Conservation (phyloP, 768 basidiomycete species). For the Termitomyces sp. region DNA sequence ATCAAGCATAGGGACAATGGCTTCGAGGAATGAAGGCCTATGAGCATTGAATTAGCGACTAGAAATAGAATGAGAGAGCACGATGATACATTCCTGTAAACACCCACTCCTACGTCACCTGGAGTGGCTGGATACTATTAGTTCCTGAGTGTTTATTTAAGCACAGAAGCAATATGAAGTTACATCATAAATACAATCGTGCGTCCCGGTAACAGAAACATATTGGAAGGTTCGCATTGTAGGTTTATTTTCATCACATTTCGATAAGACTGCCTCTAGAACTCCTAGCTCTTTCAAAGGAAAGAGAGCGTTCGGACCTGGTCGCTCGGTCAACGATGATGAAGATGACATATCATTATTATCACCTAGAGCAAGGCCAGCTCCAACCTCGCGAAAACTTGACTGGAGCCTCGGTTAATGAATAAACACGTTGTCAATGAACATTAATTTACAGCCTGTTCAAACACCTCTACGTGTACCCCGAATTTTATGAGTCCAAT, state of each 20-base stretch:
- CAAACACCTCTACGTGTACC: neutral
- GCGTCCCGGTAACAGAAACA: constrained; percentile 34
- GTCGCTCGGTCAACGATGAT: neutral
- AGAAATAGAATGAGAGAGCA: neutral
- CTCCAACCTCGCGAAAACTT: constrained; percentile 46
- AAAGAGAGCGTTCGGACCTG: constrained; percentile 46
- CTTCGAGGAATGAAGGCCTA: constrained; percentile 47
- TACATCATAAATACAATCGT: constrained; percentile 43
- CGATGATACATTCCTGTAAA: constrained; percentile 29
- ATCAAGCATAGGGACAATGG: constrained; percentile 38
- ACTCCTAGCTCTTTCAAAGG: constrained; percentile 40
- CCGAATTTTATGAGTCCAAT: neutral
- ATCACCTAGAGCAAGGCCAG: constrained; percentile 45
- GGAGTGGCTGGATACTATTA: constrained; percentile 25
- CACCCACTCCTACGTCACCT: constrained; percentile 34
- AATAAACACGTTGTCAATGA: neutral
- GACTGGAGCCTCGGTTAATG: constrained; percentile 22
- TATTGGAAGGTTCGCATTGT: constrained; percentile 30
- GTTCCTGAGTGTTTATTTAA: neutral
- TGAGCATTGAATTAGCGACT: neutral
- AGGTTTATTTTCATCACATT: constrained; percentile 28
- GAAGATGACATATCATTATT: neutral
- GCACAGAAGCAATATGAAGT: constrained; percentile 3
- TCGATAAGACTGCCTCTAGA: constrained; percentile 34
- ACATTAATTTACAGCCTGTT: neutral